Conservation (phyloP, 768 basidiomycete genomes). For the Fistulinella prunicolor region DNA sequence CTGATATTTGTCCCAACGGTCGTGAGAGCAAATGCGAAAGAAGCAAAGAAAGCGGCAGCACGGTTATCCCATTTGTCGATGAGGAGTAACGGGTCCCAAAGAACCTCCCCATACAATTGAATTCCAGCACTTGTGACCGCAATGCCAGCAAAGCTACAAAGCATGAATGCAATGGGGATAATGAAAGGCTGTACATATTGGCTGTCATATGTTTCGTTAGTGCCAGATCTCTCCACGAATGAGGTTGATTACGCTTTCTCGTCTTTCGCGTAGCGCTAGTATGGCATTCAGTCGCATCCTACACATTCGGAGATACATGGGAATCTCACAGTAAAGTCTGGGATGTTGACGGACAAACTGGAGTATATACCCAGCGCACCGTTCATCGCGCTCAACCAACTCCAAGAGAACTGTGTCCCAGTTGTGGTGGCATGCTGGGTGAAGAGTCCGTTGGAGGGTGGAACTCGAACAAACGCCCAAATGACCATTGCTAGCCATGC, state of each 20-base stretch:
- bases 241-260: constrained; percentile 32
- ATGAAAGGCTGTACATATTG: constrained; percentile 74
- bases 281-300: background rate
- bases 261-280: constrained; percentile 69
- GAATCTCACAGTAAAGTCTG: constrained; percentile 67
- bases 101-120: constrained; percentile 43
- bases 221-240: background rate
- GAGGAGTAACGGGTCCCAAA: constrained; percentile 66
- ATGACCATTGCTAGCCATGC: constrained; percentile 72
- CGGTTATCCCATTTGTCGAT: constrained; percentile 85
- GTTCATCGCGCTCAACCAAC: constrained; percentile 75
- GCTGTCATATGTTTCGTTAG: constrained; percentile 32
- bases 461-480: constrained; percentile 73
- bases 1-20: constrained; percentile 46
- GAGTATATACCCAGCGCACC: constrained; percentile 73
- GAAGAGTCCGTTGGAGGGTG: constrained; percentile 59
- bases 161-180: constrained; percentile 74
- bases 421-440: constrained; percentile 40
- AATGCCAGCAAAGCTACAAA: constrained; percentile 77
- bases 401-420: constrained; percentile 66
- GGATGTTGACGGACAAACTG: constrained; percentile 75
- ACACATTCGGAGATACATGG: background rate
- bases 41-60: constrained; percentile 79
- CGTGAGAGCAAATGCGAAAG: constrained; percentile 58
- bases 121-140: constrained; percentile 77